These are phyloP conservation scores for Arthrinium phaeospermum DNA, from an alignment of 2,329 filamentous ascomycete genomes.

Conservation along the genomic window DNA sequence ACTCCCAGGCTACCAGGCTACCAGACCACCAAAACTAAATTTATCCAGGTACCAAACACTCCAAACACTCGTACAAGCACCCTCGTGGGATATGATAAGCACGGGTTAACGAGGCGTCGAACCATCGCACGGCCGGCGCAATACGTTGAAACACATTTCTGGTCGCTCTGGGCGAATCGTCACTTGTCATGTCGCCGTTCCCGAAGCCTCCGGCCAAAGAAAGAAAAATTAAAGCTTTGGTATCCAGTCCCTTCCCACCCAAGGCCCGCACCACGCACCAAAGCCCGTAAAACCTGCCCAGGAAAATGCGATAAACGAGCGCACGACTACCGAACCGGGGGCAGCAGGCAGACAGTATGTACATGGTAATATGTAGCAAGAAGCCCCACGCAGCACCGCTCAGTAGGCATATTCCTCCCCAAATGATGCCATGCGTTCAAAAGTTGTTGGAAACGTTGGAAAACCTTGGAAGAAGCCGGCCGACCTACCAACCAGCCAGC, in stretches of 20 bases:
- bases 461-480: background rate
- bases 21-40: background rate
- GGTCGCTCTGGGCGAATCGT: background rate
- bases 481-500: background rate
- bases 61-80: background rate
- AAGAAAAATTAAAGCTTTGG: background rate
- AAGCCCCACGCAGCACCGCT: background rate
- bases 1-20: background rate
- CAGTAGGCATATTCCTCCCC: background rate
- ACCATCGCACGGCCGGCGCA: background rate
- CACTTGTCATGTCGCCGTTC: background rate
- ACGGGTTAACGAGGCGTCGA: conserved; percentile 7
- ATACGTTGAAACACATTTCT: conserved; percentile 8
- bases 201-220: background rate
- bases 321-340: too few relatives aligned
- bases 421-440: conserved; percentile 1
- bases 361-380: background rate
- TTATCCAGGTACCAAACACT: background rate
- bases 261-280: background rate
- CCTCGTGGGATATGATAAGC: background rate
- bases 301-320: background rate
- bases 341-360: too few relatives aligned
- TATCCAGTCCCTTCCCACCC: too few relatives aligned
- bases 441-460: background rate
- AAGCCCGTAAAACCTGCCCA: background rate